phyloP scores from a whole-genome alignment of 768 basidiomycete genomes.

The Tubosaeta brunneosetosa region DNA sequence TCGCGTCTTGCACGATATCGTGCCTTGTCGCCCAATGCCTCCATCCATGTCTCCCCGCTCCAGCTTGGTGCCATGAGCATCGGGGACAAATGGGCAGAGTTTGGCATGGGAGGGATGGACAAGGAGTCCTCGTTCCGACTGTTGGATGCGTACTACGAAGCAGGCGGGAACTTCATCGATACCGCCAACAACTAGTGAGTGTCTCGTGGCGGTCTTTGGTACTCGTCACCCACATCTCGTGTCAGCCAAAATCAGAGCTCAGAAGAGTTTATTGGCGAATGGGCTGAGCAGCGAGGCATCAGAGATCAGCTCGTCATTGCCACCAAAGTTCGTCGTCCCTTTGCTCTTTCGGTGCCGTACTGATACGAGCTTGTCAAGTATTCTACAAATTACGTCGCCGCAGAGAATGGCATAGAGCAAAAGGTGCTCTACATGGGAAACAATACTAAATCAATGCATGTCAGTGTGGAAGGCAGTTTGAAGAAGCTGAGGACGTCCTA shows the following conservation, averaged over 20 bases:
- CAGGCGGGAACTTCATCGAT: constrained; percentile 48
- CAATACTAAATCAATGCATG: constrained; percentile 38
- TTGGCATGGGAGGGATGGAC: constrained; percentile 36
- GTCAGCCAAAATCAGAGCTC: constrained; percentile 51
- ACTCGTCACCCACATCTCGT: neutral
- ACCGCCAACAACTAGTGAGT: constrained; percentile 44
- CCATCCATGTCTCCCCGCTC: constrained; percentile 40
- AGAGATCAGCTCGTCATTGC: constrained; percentile 48
- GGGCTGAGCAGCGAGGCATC: constrained; percentile 40
- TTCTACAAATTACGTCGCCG: constrained; percentile 17
- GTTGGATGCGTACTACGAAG: constrained; percentile 41
- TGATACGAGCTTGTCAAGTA: constrained; percentile 10
- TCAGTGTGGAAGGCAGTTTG: constrained; percentile 33
- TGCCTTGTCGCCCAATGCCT: constrained; percentile 33
- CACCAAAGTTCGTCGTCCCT: constrained; percentile 29
- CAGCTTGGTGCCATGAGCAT: constrained; percentile 42
- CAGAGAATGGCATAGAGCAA: constrained; percentile 15
- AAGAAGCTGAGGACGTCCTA: constrained; percentile 24
- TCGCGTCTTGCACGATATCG: constrained; percentile 33
- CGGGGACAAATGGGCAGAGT: constrained; percentile 34
- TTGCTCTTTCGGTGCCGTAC: neutral
- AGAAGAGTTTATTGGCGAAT: constrained; percentile 50
- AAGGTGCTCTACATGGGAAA: constrained; percentile 47
- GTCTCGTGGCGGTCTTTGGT: neutral
- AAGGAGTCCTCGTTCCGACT: constrained; percentile 43